Percentiles rank a stretch among this genome's conserved stretches.
Evolutionary conservation across 495 filamentous ascomycete genomes (phyloP).

Genomic region (Rusavskia elegans): DNA sequence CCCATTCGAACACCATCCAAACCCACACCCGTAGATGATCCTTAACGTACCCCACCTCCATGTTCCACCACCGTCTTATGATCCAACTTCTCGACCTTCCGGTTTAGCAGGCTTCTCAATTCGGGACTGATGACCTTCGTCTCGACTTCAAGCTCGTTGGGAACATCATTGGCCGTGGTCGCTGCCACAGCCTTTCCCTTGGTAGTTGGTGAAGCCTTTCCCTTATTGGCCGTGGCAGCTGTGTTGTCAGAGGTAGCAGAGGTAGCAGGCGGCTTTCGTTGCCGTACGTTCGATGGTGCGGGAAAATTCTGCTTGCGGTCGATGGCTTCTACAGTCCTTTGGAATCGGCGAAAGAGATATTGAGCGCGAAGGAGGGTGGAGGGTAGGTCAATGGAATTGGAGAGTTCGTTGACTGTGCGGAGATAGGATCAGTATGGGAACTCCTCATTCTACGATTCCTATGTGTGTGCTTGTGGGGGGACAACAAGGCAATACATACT

Average conservation of each 20-base stretch:
- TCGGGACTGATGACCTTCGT: slow-evolving; percentile 67
- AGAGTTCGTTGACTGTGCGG: slow-evolving; percentile 73
- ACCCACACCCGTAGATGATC: not conserved
- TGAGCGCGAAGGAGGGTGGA: slow-evolving; percentile 77
- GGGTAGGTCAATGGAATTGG: slow-evolving; percentile 77
- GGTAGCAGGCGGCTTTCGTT: slow-evolving; percentile 25
- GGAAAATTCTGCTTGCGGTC: slow-evolving; percentile 80
- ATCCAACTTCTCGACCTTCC: slow-evolving; percentile 48
- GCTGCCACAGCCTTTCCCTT: slow-evolving; percentile 12
- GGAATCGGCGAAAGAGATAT: slow-evolving; percentile 72
- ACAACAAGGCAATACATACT: slow-evolving; percentile 34
- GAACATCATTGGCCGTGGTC: slow-evolving; percentile 2
- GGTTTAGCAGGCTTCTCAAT: slow-evolving; percentile 56
- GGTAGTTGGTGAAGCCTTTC: slow-evolving; percentile 17
- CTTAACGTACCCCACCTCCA: slow-evolving; percentile 17
- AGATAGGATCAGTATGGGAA: not conserved
- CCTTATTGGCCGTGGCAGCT: slow-evolving; percentile 11
- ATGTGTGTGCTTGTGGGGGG: slow-evolving; percentile 3
- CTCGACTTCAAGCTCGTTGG: slow-evolving; percentile 6
- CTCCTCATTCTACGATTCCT: too few species aligned
- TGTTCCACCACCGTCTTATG: slow-evolving; percentile 33
- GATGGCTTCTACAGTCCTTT: slow-evolving; percentile 69
- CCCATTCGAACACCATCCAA: not conserved
- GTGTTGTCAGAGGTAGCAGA: slow-evolving; percentile 5
- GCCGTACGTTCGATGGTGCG: slow-evolving; percentile 37